These are phyloP conservation scores for Liriodendron chinense DNA, from an alignment of 164 flowering plant genomes.

Conservation along the genomic window DNA sequence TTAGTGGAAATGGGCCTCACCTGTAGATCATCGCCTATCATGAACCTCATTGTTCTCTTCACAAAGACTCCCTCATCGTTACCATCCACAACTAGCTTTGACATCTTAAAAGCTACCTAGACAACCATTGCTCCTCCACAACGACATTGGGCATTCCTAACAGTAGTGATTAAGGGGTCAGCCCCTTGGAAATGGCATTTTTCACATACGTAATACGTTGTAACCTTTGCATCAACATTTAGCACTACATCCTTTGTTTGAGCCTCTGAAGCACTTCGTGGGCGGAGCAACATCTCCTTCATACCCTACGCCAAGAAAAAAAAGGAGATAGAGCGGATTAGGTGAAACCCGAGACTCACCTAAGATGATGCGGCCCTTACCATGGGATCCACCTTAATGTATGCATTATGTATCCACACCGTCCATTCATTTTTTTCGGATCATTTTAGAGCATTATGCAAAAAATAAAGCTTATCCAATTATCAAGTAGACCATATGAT, in stretches of 20 bases:
- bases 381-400: no score
- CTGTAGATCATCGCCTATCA: neutral
- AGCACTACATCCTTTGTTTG: conserved; percentile 2
- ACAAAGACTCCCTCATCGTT: neutral
- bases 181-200: neutral
- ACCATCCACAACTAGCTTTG: neutral
- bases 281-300: conserved; percentile 18
- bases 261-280: conserved; percentile 2
- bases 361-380: no score
- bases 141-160: conserved; percentile 1
- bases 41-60: neutral
- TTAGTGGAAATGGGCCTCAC: neutral
- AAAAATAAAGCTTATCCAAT: no score
- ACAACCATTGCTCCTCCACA: conserved; percentile 6
- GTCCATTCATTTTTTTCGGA: no score
- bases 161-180: neutral
- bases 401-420: no score
- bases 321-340: no score
- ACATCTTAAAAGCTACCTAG: neutral
- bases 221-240: neutral
- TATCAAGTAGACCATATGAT: no score
- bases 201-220: neutral
- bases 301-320: no score
- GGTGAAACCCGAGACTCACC: no score
- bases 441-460: no score